phyloP scores from a whole-genome alignment of 192 early-diverging fungal species.

The Neocallimastix lanati region DNA sequence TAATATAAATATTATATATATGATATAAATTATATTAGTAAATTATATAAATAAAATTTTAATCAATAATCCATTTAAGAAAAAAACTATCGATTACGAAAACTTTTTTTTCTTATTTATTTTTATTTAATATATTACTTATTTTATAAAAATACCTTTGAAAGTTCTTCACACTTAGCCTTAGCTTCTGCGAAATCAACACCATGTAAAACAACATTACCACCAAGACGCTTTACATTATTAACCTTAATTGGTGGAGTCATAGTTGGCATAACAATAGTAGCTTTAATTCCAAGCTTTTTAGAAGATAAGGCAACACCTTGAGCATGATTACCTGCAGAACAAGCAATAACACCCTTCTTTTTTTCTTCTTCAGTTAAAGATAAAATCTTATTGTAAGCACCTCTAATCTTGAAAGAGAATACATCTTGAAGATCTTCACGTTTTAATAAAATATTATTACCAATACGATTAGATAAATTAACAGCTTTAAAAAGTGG shows the following conservation, averaged over 20 bases:
- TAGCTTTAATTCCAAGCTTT: conserved; percentile 77
- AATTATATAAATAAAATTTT: no score
- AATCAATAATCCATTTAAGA: no score
- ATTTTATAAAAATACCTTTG: conserved; percentile 22
- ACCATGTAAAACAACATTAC: conserved; percentile 72
- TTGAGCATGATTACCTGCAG: conserved; percentile 98
- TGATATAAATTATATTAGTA: no score
- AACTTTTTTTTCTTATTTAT: no score
- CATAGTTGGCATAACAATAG: conserved; percentile 91
- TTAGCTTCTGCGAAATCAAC: conserved; percentile 93
- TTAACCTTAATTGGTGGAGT: conserved; percentile 58
- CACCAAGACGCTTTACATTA: conserved; percentile 81
- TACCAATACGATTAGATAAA: conserved; percentile 46
- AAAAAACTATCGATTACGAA: no score
- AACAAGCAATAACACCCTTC: conserved; percentile 87
- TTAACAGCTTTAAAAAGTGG: conserved; percentile 71
- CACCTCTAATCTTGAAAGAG: conserved; percentile 94
- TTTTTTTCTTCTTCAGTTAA: conserved; percentile 54
- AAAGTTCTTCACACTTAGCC: conserved; percentile 56
- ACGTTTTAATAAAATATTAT: conserved; percentile 70
- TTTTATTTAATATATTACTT: no score
- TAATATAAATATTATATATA: no score
- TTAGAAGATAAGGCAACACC: conserved; percentile 80
- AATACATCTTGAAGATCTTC: conserved; percentile 96
- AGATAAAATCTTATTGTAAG: conserved; percentile 81